Evolutionary conservation across 805 yeast species (phyloP).

Genomic region (Jamesozyma gamospora): DNA sequence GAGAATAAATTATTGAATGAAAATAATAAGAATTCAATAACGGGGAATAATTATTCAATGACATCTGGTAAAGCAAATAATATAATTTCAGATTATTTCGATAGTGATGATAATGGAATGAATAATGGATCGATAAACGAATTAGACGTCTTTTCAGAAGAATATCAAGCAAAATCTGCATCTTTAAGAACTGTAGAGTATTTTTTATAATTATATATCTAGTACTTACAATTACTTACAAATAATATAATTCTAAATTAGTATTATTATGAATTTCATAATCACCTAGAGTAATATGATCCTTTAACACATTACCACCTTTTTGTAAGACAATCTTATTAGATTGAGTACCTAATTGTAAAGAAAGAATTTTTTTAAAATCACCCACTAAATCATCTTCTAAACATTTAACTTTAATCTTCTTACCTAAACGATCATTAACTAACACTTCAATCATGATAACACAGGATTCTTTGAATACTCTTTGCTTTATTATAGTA

Average conservation of each 20-base stretch:
- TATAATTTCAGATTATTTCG: slow-evolving; percentile 9
- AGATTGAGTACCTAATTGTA: slow-evolving; percentile 68
- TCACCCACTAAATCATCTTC: slow-evolving; percentile 83
- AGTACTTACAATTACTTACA: slow-evolving; percentile 28
- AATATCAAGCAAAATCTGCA: slow-evolving; percentile 28
- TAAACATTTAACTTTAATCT: slow-evolving; percentile 78
- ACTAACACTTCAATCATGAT: slow-evolving; percentile 63
- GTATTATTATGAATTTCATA: slow-evolving; percentile 89
- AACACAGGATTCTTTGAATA: too few relatives aligned
- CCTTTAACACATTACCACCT: slow-evolving; percentile 76
- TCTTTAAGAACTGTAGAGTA: slow-evolving; percentile 27
- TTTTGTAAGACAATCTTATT: slow-evolving; percentile 62
- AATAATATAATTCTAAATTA: slow-evolving; percentile 73
- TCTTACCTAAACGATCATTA: slow-evolving; percentile 77
- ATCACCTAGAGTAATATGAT: slow-evolving; percentile 86
- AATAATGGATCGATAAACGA: slow-evolving; percentile 1
- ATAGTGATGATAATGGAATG: slow-evolving; percentile 3
- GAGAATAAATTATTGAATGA: slow-evolving; percentile 47
- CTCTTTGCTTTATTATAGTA: too few relatives aligned
- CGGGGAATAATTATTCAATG: neutral
- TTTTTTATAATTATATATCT: slow-evolving; percentile 16
- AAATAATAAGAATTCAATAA: slow-evolving; percentile 19
- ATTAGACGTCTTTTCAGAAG: slow-evolving; percentile 27
- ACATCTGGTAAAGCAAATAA: slow-evolving; percentile 4
- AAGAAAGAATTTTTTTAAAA: slow-evolving; percentile 70